Evolutionary conservation across 2,329 filamentous ascomycete genomes (phyloP).

Genomic region (Pseudopithomyces maydicus): DNA sequence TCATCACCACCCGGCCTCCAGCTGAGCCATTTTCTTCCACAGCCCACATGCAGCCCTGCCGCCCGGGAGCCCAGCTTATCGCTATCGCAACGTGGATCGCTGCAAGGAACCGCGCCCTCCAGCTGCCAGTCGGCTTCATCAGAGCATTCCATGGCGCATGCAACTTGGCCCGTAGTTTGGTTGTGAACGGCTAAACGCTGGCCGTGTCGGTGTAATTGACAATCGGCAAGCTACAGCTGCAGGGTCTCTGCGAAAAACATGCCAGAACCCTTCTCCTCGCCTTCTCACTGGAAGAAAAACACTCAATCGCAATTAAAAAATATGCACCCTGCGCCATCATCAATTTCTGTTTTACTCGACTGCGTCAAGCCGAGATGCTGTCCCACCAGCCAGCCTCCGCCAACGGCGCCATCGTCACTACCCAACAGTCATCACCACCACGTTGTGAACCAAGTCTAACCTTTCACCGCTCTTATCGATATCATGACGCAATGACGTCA

Average conservation of each 20-base stretch:
- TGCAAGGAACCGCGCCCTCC: background rate
- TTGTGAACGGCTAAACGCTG: background rate
- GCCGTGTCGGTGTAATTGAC: background rate
- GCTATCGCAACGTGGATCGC: slow-evolving; percentile 4
- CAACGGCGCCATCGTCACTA: too few species aligned
- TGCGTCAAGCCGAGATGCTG: background rate
- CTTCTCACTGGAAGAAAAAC: background rate
- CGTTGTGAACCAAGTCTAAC: too few species aligned
- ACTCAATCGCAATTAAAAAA: background rate
- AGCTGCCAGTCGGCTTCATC: background rate
- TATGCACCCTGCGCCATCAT: background rate
- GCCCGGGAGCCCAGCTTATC: background rate
- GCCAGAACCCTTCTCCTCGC: background rate
- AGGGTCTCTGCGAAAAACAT: background rate
- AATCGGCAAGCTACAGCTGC: background rate
- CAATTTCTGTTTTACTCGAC: background rate
- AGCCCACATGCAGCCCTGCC: slow-evolving; percentile 4
- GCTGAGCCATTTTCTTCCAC: slow-evolving; percentile 11
- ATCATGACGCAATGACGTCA: too few species aligned
- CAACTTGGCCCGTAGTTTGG: background rate
- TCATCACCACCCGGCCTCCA: too few species aligned
- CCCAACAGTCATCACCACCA: too few species aligned
- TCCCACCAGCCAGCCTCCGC: too few species aligned
- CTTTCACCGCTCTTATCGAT: too few species aligned
- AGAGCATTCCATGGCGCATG: background rate